Evolutionary conservation across 164 flowering plant species (phyloP), one percentile per base, ranked within the genome.

Genomic region (Nelumbo lutea): DNA sequence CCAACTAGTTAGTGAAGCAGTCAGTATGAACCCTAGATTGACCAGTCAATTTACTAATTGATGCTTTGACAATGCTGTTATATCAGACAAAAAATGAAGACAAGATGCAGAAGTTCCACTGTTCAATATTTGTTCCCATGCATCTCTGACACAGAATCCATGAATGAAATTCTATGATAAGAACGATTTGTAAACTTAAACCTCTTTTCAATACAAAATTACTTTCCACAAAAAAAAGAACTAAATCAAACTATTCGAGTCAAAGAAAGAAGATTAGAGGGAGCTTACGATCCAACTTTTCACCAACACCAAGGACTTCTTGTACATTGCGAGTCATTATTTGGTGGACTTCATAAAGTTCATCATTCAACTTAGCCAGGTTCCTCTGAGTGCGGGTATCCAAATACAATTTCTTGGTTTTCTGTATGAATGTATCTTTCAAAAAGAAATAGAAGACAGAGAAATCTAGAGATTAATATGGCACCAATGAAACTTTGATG

Each of bases 251-350:
- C 1, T 2, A 65, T 5, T 27, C 27, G 6, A 38, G 15, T 9
- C n/a, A 9, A 64, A 13, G 13, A 66, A n/a, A 40, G 57, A 68
- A 64, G 44, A 13, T 40, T n/a, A 63, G 13, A n/a, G 42, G 13
- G 27, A 64, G 72, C 95, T 87, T 85, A 92, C 98, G 94, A 71
- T 92, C 96, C 79, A 92, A 73, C 73, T 92, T 90, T 86, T 92
- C 98, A 73, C 98, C 98, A 77, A 92, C 98, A 66, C 98, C 98
- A 75, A 92, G 95, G 68, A 92, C 98, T 77, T 92, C 98, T 79
- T 92, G 98, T 6, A 92, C 96, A 84, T 92, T 92, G 60, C 98
- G 95, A 61, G 98, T 92, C 98, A 90, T 92, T 71, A 92, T 89
- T 73, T 92, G 96, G 83, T 92, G 98, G 63, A 92, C 96, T 79